Conservation (phyloP, 768 basidiomycete genomes). For the Albatrellus ellisii region DNA sequence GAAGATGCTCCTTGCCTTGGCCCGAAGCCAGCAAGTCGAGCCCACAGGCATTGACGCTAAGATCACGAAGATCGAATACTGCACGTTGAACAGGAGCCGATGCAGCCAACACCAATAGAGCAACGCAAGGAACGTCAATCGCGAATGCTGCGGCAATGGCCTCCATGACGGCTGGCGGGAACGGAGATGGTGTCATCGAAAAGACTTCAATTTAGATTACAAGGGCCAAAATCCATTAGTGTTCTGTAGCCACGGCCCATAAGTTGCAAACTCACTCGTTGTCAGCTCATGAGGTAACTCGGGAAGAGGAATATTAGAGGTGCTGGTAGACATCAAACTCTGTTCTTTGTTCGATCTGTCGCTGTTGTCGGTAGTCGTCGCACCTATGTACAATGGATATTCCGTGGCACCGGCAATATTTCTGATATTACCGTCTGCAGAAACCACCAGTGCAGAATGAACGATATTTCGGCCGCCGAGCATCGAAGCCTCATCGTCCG, state of each 20-base stretch:
- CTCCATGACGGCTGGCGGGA: conserved; percentile 46
- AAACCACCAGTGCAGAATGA: conserved; percentile 56
- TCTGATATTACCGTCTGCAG: conserved; percentile 32
- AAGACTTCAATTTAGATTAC: conserved; percentile 24
- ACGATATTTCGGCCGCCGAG: conserved; percentile 10
- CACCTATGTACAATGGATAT: too few relatives aligned
- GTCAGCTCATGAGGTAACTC: conserved; percentile 6
- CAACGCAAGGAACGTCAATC: conserved; percentile 54
- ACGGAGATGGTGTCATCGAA: conserved; percentile 32
- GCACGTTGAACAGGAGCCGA: conserved; percentile 46
- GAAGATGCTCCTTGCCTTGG: conserved; percentile 29
- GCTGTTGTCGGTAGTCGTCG: too few relatives aligned
- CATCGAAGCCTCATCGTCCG: background rate
- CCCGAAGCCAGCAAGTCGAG: conserved; percentile 38
- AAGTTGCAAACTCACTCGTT: conserved; percentile 3
- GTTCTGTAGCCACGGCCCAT: background rate
- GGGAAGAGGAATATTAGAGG: background rate
- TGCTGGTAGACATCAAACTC: too few relatives aligned
- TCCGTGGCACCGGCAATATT: conserved; percentile 40
- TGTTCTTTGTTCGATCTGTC: too few relatives aligned
- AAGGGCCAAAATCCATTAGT: background rate
- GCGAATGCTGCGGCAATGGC: conserved; percentile 61
- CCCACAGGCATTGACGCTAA: conserved; percentile 56
- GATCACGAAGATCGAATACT: conserved; percentile 45
- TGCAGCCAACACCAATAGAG: conserved; percentile 55